These are phyloP conservation scores for Rhynchospora pubera DNA, from an alignment of 176 grass and related monocot genomes.

Conservation along the genomic window DNA sequence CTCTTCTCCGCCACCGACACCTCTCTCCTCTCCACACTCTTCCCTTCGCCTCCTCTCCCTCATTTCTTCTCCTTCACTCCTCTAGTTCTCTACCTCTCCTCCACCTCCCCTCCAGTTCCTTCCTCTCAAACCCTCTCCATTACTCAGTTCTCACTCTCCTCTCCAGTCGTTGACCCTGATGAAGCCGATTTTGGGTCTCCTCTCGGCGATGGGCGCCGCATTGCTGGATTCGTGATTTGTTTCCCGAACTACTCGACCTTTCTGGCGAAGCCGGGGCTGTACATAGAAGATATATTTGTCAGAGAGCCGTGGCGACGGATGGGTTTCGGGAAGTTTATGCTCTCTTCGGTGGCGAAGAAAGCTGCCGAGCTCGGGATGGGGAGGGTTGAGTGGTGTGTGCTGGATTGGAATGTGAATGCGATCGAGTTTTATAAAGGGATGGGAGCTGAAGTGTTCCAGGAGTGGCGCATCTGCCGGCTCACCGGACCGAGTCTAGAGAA, in stretches of 20 bases:
- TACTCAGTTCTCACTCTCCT: conserved; percentile 33
- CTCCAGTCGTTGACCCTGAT: conserved; percentile 37
- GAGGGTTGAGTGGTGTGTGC: conserved; percentile 79
- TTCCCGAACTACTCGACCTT: conserved; percentile 73
- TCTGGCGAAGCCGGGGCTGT: conserved; percentile 54
- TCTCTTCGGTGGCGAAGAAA: conserved; percentile 58
- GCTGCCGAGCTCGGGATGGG: conserved; percentile 66
- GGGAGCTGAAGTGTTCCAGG: conserved; percentile 78
- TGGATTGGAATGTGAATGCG: conserved; percentile 86
- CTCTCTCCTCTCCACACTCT: conserved; percentile 43
- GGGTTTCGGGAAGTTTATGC: conserved; percentile 72
- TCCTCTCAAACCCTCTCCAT: conserved; percentile 18
- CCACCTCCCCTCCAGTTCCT: neutral
- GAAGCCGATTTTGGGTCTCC: conserved; percentile 39
- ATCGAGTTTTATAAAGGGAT: conserved; percentile 85
- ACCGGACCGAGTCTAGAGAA: conserved; percentile 34
- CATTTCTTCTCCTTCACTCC: conserved; percentile 58
- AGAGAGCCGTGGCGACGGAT: conserved; percentile 68
- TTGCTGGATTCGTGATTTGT: conserved; percentile 57
- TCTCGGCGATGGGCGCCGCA: conserved; percentile 22
- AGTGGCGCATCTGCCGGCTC: conserved; percentile 87
- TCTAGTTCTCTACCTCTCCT: conserved; percentile 53
- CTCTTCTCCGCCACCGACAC: conserved; percentile 69
- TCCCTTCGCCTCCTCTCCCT: conserved; percentile 35
- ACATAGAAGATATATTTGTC: conserved; percentile 60